Evolutionary conservation across 352 stramenopile genomes (phyloP), one percentile per base, ranked within the genome.

Genomic region (Elongisporangium prolatum): DNA sequence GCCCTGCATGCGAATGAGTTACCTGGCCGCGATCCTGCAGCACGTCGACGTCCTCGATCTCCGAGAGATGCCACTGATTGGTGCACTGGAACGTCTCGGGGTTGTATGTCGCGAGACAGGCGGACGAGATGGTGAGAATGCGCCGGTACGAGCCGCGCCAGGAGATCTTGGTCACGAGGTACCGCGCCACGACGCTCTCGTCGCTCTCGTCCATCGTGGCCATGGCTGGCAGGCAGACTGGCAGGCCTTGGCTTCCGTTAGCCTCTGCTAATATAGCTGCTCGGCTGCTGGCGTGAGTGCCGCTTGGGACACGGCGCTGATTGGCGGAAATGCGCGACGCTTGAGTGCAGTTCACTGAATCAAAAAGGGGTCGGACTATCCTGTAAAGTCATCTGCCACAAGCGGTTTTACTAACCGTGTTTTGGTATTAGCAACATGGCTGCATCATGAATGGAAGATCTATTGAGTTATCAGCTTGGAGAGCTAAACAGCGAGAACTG

Each of bases 41-140:
- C 21, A 81, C 49, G 54, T 88, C 75, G 11, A 88, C 68, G 48
- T 68, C 67, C 20, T 74, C 74, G 56, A 91, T 86, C 48, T 88
- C 74, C 11, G 59, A 67, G 52, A 89, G 74, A 16, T 84, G 72
- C 81, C 81, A 91, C 34, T 86, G 74, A 54, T 84, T 77, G 22
- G 82, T 89, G 72, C 82, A 89, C 51, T 72, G 61, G 56, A 84
- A 89, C 50, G 77, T 83, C 52, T 89, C 77, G 0, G 72, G 72
- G 59, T 89, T 84, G 65, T 84, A 91, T 38, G 79, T 84, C 55
- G 68, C 68, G 10, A 89, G 54, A 8, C 72, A 75, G 17, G 80
- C 74, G 21, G 75, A 52, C 14, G 68, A 84, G 56, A 91, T 62
- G 7, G 81, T 63, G 21, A 91, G 57, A 38, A 91, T 71, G 10